phyloP scores from a whole-genome alignment of 495 filamentous ascomycete genomes.

The Rhizodiscina lignyota region DNA sequence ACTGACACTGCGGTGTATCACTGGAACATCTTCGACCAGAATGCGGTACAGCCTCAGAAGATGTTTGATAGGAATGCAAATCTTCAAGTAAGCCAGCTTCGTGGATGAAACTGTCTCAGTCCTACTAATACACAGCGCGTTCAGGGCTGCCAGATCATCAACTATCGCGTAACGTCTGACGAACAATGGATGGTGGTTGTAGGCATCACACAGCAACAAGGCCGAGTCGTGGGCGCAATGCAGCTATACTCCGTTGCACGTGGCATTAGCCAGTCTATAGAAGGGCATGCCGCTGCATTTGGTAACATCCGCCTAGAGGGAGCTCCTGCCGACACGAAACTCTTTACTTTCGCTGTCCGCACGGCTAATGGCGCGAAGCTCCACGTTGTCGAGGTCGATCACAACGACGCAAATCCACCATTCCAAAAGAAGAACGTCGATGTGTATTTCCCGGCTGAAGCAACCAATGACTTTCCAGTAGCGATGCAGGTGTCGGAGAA shows the following conservation, averaged over 20 bases:
- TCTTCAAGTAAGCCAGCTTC: conserved; percentile 45
- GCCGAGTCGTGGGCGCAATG: conserved; percentile 87
- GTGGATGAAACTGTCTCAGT: conserved; percentile 9
- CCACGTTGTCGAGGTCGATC: conserved; percentile 95
- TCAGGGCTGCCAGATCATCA: conserved; percentile 95
- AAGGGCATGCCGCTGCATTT: conserved; percentile 93
- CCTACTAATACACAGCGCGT: conserved; percentile 1
- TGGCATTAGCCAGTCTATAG: conserved; percentile 93
- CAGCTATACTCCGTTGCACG: conserved; percentile 92
- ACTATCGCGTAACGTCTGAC: conserved; percentile 90
- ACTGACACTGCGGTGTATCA: conserved; percentile 85
- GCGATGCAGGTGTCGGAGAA: conserved; percentile 93
- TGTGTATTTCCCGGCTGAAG: conserved; percentile 93
- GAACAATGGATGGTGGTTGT: conserved; percentile 98
- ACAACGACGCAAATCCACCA: conserved; percentile 65
- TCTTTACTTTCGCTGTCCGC: conserved; percentile 93
- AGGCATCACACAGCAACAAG: conserved; percentile 83
- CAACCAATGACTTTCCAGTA: conserved; percentile 91
- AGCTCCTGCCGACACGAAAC: conserved; percentile 74
- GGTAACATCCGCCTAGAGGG: conserved; percentile 78
- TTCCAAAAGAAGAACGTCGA: conserved; percentile 94
- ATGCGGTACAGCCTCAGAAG: conserved; percentile 55
- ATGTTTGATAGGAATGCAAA: conserved; percentile 85
- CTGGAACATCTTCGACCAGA: conserved; percentile 84
- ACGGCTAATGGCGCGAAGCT: conserved; percentile 80